Evolutionary conservation across 192 early-diverging fungal genomes (phyloP), one percentile per base, ranked within the genome.

Genomic region (Coemansia sp.): DNA sequence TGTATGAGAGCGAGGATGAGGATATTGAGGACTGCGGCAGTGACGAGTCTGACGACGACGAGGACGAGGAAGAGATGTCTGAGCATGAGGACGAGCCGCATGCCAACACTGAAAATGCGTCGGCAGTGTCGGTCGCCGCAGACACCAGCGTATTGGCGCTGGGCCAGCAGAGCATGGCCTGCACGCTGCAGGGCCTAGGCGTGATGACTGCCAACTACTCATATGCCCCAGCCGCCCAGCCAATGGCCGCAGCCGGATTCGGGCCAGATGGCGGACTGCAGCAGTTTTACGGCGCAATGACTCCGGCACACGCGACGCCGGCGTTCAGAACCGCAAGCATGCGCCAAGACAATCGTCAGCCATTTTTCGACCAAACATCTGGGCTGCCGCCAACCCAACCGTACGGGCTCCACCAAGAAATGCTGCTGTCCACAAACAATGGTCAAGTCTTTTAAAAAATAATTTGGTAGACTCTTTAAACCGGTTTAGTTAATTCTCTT

Each of bases 11-110:
- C 25, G 27, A 53, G 10, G 34, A 60, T 31, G 58, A 55, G 4
- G 50, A 54, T n/a, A 61, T 38, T 0, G 57, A 71, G 3, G 69
- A 48, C 2, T 56, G 64, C 15, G 49, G n/a, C 19, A 62, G 55
- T 8, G 27, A 45, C 8, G 61, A 55, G 3, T 55, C 28, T 4
- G 61, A 56, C 8, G 42, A 23, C 5, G 57, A 55, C 14, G 49
- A 55, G 20, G 57, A 55, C 15, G 67, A 62, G 2, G 57, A 40
- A 7, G 62, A 61, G 3, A 47, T 42, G 2, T 44, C 46, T 22
- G 55, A 39, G 3, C 47, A 52, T 3, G 47, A 55, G 7, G 17
- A 32, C 12, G 19, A 47, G 5, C 42, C 49, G 17, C 34, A 39
- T 30, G 15, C 5, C 28, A 25, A 47, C 43, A 38, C 55, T 2